These are phyloP conservation scores for Scleroderma bovista DNA, from an alignment of 768 basidiomycete genomes.

Conservation along the genomic window DNA sequence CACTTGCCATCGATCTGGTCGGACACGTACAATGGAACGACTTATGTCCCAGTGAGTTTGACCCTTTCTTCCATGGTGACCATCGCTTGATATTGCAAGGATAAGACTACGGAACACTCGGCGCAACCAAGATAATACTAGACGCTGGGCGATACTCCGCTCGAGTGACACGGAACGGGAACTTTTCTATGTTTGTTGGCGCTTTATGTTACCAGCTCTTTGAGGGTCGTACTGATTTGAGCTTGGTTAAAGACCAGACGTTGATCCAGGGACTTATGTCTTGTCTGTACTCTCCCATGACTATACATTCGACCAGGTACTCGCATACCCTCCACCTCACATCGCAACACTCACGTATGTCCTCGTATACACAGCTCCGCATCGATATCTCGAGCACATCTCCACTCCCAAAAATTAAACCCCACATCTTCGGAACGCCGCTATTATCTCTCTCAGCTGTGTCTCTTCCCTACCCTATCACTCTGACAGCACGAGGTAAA, in stretches of 20 bases:
- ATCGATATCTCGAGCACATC: slow-evolving; percentile 53
- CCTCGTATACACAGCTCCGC: slow-evolving; percentile 45
- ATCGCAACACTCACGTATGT: too few species aligned
- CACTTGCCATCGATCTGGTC: slow-evolving; percentile 43
- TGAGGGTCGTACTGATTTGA: neutral
- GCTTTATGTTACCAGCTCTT: neutral
- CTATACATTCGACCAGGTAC: slow-evolving; percentile 67
- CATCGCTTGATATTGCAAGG: neutral
- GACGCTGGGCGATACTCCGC: slow-evolving; percentile 49
- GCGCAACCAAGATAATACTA: slow-evolving; percentile 50
- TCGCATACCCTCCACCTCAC: too few species aligned
- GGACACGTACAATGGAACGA: slow-evolving; percentile 62
- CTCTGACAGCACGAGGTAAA: slow-evolving; percentile 48
- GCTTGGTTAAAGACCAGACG: slow-evolving; percentile 47
- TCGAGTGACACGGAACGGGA: slow-evolving; percentile 36
- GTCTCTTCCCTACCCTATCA: slow-evolving; percentile 41
- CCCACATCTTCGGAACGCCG: slow-evolving; percentile 66
- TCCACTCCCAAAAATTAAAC: slow-evolving; percentile 45
- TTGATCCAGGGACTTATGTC: slow-evolving; percentile 63
- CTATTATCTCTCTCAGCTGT: slow-evolving; percentile 33
- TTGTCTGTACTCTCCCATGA: slow-evolving; percentile 66
- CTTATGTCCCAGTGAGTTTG: slow-evolving; percentile 44
- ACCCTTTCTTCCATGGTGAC: neutral
- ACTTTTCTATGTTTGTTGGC: neutral
- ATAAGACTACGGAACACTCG: slow-evolving; percentile 34